A percentile compares a stretch with the other conserved stretches of the same genome.
Conservation (phyloP, 169 alveolate genomes). For the Plasmodium falciparum region DNA sequence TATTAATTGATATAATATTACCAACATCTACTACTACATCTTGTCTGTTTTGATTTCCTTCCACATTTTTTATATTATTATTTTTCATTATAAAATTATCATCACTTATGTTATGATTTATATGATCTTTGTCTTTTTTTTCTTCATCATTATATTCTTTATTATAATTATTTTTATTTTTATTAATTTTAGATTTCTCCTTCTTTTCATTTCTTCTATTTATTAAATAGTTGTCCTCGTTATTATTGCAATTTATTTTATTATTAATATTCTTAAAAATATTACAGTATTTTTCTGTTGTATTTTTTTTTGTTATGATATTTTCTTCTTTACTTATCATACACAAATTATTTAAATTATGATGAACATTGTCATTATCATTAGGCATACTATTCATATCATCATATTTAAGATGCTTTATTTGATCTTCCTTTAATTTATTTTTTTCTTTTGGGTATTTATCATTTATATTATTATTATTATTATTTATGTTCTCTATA, state of each 20-base stretch:
- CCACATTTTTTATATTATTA: background rate
- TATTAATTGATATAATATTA: background rate
- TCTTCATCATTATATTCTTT: too few relatives aligned
- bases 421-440: background rate
- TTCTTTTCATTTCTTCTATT: too few relatives aligned
- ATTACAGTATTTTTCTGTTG: too few relatives aligned
- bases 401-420: background rate
- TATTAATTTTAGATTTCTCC: too few relatives aligned
- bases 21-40: background rate
- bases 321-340: background rate
- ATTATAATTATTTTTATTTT: too few relatives aligned
- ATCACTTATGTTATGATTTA: background rate
- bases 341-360: background rate
- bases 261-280: too few relatives aligned
- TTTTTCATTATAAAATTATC: background rate
- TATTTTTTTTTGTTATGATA: background rate
- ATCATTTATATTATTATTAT: constrained; percentile 2
- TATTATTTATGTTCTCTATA: constrained; percentile 25
- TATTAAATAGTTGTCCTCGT: too few relatives aligned
- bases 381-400: too few relatives aligned
- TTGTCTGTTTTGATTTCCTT: background rate
- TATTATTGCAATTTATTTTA: too few relatives aligned
- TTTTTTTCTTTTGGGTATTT: background rate
- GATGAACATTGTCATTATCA: background rate
- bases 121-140: too few relatives aligned